phyloP scores from a whole-genome alignment of 768 basidiomycete species.

The Tricholoma furcatifolium region DNA sequence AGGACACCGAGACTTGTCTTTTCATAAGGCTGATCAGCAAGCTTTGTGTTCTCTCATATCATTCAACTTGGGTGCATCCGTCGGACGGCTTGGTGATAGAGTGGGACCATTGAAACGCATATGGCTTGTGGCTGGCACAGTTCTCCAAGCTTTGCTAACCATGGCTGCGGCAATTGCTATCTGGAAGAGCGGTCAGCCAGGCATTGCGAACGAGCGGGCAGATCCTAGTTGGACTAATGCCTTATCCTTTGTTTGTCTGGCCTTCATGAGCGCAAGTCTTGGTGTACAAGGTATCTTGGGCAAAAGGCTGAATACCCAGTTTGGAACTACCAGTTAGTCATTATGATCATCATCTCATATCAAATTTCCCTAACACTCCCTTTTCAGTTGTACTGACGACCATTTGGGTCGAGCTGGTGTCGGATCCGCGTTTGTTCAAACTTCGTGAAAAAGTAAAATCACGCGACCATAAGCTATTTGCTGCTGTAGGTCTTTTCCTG shows the following conservation, averaged over 20 bases:
- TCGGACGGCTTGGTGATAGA: slow-evolving; percentile 83
- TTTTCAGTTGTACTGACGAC: slow-evolving; percentile 75
- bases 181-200: slow-evolving; percentile 64
- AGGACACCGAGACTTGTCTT: slow-evolving; percentile 50
- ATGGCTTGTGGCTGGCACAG: slow-evolving; percentile 73
- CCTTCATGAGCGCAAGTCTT: slow-evolving; percentile 78
- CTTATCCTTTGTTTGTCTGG: slow-evolving; percentile 67
- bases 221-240: slow-evolving; percentile 71
- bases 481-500: slow-evolving; percentile 58
- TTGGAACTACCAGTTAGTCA: slow-evolving; percentile 68
- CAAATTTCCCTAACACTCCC: background rate
- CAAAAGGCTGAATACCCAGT: slow-evolving; percentile 78
- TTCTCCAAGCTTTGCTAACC: slow-evolving; percentile 74
- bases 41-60: slow-evolving; percentile 75
- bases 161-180: slow-evolving; percentile 70
- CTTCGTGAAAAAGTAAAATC: slow-evolving; percentile 44
- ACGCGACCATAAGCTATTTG: background rate
- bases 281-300: slow-evolving; percentile 87
- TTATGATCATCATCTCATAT: slow-evolving; percentile 5
- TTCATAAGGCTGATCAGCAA: slow-evolving; percentile 82
- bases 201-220: slow-evolving; percentile 52
- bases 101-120: slow-evolving; percentile 69
- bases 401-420: slow-evolving; percentile 86
- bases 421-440: slow-evolving; percentile 73
- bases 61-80: slow-evolving; percentile 76